Evolutionary conservation across 148 eudicot genomes (phyloP).

Genomic region (Beta vulgaris): DNA sequence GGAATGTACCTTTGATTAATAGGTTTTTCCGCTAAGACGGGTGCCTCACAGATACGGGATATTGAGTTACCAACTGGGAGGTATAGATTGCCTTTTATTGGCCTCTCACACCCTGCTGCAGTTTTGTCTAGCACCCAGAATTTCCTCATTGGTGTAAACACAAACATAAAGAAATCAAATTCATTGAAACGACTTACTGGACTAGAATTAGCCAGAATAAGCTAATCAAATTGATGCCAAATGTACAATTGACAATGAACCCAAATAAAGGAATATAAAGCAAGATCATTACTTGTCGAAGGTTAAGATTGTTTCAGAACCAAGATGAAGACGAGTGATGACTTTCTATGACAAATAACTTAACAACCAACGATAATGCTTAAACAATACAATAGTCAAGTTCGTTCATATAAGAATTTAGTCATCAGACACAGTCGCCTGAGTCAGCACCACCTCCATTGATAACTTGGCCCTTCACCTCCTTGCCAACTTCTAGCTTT

Average conservation of each 20-base stretch:
- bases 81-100: too few species aligned
- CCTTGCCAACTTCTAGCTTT: conserved; percentile 6
- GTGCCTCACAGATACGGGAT: too few species aligned
- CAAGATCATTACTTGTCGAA: neutral
- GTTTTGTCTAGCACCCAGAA: neutral
- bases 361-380: neutral
- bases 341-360: neutral
- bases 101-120: neutral
- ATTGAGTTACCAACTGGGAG: too few species aligned
- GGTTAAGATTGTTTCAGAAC: neutral
- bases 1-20: too few species aligned
- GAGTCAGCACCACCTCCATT: neutral
- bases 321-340: neutral
- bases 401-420: neutral
- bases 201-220: neutral
- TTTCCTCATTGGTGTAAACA: neutral
- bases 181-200: neutral
- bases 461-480: neutral
- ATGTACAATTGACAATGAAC: neutral
- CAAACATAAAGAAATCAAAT: neutral
- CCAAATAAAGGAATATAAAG: neutral
- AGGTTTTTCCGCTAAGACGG: too few species aligned
- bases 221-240: neutral
- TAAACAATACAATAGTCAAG: neutral
- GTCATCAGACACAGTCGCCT: neutral